Evolutionary conservation across 2,329 filamentous ascomycete species (phyloP).

Genomic region (Chaetoscypha palmicola): DNA sequence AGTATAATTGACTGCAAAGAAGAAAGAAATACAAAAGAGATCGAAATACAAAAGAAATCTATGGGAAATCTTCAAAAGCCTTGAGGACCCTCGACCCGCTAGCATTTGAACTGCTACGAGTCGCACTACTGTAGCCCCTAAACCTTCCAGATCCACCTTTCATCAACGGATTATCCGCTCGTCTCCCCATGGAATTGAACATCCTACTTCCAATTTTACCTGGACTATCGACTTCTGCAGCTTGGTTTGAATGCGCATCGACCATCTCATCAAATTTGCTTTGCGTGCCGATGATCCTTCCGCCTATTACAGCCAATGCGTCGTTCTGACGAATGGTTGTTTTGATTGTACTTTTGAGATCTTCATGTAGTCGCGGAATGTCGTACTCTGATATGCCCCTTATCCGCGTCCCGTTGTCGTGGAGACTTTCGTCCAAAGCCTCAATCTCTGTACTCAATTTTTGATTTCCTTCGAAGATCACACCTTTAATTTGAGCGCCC

Average conservation of each 20-base stretch:
- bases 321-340: conserved; percentile 10
- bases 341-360: conserved; percentile 9
- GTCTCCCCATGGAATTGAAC: background rate
- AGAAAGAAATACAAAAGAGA: background rate
- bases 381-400: conserved; percentile 17
- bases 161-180: background rate
- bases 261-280: conserved; percentile 23
- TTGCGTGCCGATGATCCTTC: conserved; percentile 16
- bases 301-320: conserved; percentile 19
- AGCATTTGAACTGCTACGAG: background rate
- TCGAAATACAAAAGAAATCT: background rate
- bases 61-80: background rate
- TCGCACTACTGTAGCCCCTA: background rate
- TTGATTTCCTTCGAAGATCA: conserved; percentile 13
- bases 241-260: conserved; percentile 7
- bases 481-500: conserved; percentile 17
- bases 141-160: background rate
- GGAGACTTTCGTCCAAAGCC: conserved; percentile 15
- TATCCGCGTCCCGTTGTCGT: conserved; percentile 18
- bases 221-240: background rate
- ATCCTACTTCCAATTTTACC: background rate
- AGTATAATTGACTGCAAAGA: no score
- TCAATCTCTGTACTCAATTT: conserved; percentile 11
- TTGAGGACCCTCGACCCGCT: background rate
- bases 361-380: conserved; percentile 16